Percentiles rank a stretch among this genome's conserved stretches.
Conservation (phyloP, 148 eudicot species). For the Nepenthes mirabilis region DNA sequence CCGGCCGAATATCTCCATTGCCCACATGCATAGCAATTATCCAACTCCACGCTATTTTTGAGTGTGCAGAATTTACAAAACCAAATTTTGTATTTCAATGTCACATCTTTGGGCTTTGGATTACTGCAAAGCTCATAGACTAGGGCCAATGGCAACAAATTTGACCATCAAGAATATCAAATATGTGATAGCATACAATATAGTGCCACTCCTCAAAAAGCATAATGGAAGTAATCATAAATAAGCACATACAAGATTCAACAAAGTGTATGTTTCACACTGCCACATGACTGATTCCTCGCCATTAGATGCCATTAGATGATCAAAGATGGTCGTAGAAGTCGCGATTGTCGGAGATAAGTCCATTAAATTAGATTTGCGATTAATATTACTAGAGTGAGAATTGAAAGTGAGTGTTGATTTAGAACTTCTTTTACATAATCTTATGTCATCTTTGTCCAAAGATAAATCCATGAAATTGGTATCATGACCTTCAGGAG, state of each 20-base stretch:
- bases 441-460: background rate
- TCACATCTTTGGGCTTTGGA: slow-evolving; percentile 47
- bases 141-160: slow-evolving; percentile 63
- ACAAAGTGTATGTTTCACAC: slow-evolving; percentile 64
- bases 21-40: slow-evolving; percentile 67
- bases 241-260: slow-evolving; percentile 60
- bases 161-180: background rate
- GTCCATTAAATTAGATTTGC: too few species aligned
- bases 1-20: slow-evolving; percentile 80
- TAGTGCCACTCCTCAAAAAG: background rate
- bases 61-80: slow-evolving; percentile 78
- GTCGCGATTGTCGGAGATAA: too few species aligned
- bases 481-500: slow-evolving; percentile 2
- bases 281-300: slow-evolving; percentile 34
- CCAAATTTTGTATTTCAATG: slow-evolving; percentile 45
- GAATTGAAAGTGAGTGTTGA: slow-evolving; percentile 2
- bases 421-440: slow-evolving; percentile 12
- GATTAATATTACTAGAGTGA: too few species aligned
- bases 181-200: background rate
- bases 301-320: background rate
- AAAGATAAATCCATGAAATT: slow-evolving; percentile 15
- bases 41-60: slow-evolving; percentile 47
- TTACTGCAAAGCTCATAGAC: slow-evolving; percentile 61
- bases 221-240: background rate
- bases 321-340: too few species aligned